Percentiles rank a stretch among this genome's conserved stretches.
Conservation (phyloP, 2,329 filamentous ascomycete species). For the Fonsecaea monophora region DNA sequence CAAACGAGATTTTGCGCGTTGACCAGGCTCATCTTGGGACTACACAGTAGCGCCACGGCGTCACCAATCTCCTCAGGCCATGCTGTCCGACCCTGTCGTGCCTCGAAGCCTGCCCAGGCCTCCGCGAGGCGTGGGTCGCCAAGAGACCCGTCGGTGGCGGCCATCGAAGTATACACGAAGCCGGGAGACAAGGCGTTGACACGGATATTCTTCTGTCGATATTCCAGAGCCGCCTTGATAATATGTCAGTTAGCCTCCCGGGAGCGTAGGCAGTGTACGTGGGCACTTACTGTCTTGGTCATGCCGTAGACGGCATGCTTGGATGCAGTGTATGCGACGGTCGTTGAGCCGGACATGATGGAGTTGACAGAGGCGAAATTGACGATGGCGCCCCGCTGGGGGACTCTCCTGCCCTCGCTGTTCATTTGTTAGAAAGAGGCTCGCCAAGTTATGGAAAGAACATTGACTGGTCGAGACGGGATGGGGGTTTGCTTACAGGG, state of each 20-base stretch:
- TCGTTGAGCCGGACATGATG: constrained; percentile 48
- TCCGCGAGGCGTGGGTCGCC: background rate
- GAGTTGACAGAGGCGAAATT: constrained; percentile 47
- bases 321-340: constrained; percentile 58
- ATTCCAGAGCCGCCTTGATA: constrained; percentile 60
- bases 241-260: background rate
- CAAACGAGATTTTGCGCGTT: constrained; percentile 62
- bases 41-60: constrained; percentile 71
- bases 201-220: constrained; percentile 50
- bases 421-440: constrained; percentile 16
- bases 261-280: too few species aligned
- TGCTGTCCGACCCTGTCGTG: constrained; percentile 56
- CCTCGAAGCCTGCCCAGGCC: constrained; percentile 35
- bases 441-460: background rate
- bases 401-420: constrained; percentile 43
- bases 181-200: constrained; percentile 46
- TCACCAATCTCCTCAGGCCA: constrained; percentile 60
- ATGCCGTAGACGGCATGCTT: constrained; percentile 63
- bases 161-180: constrained; percentile 57
- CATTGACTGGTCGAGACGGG: constrained; percentile 41
- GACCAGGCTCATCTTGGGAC: constrained; percentile 56
- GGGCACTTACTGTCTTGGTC: constrained; percentile 52
- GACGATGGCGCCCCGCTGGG: constrained; percentile 53
- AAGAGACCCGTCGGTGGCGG: constrained; percentile 26
- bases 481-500: constrained; percentile 23